These are phyloP conservation scores for Nannochloropsis salina DNA, from an alignment of 108 stramenopile species.

Conservation along the genomic window DNA sequence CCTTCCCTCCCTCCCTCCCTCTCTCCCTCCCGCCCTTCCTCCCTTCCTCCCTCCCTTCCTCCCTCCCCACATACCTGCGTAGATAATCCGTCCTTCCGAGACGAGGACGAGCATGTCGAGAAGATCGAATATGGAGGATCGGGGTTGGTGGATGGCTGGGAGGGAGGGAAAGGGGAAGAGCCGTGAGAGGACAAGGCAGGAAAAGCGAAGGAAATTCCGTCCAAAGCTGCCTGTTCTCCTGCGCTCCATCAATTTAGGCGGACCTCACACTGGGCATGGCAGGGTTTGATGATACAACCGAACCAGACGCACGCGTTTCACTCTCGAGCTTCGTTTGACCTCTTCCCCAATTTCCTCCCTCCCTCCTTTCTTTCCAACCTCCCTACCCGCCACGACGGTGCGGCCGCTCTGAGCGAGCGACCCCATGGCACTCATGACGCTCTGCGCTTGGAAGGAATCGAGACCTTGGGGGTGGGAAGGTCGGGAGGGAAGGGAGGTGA, in stretches of 20 bases:
- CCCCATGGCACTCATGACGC: not conserved
- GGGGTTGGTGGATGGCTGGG: constrained; percentile 43
- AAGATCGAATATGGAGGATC: constrained; percentile 47
- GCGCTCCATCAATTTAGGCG: too few species aligned
- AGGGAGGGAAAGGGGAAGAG: not conserved
- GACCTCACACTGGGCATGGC: too few species aligned
- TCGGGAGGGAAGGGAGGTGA: not conserved
- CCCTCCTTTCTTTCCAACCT: not conserved
- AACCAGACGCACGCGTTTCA: too few species aligned
- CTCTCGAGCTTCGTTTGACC: not conserved
- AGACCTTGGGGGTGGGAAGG: not conserved
- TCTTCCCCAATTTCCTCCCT: not conserved
- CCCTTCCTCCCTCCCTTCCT: not conserved
- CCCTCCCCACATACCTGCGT: constrained; percentile 25
- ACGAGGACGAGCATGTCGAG: constrained; percentile 52
- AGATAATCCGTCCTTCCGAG: constrained; percentile 47
- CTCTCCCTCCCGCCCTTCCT: not conserved
- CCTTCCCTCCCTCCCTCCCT: not conserved
- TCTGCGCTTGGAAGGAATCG: not conserved
- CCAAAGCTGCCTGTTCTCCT: too few species aligned
- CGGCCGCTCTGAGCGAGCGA: not conserved
- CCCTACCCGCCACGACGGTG: not conserved
- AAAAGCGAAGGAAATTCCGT: not conserved
- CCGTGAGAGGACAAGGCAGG: not conserved
- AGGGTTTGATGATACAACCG: too few species aligned